A percentile compares a stretch with the other conserved stretches of the same genome.
These are phyloP conservation scores for Linnemannia zychae DNA, from an alignment of 192 early-diverging fungal species.

Conservation along the genomic window DNA sequence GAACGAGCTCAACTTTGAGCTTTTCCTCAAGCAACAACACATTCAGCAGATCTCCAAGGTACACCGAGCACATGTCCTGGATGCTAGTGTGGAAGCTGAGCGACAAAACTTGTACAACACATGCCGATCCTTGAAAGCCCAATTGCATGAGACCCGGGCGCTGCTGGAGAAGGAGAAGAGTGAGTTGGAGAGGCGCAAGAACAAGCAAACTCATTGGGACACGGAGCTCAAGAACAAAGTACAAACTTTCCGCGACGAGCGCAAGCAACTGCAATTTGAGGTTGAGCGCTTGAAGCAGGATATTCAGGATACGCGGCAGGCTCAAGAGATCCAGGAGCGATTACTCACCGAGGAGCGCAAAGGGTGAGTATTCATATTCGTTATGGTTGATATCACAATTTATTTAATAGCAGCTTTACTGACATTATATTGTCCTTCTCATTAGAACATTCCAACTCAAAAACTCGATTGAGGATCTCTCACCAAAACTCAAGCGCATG, in stretches of 20 bases:
- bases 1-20: conserved; percentile 73
- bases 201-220: conserved; percentile 70
- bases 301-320: conserved; percentile 51
- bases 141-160: conserved; percentile 57
- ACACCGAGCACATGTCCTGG: conserved; percentile 68
- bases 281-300: conserved; percentile 57
- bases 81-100: conserved; percentile 67
- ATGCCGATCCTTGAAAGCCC: conserved; percentile 59
- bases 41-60: conserved; percentile 71
- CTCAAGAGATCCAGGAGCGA: conserved; percentile 41
- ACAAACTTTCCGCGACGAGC: conserved; percentile 61
- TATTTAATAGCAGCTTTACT: not conserved
- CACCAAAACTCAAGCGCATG: conserved; percentile 62
- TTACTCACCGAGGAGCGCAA: conserved; percentile 46
- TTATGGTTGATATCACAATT: not conserved
- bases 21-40: conserved; percentile 72
- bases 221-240: conserved; percentile 63
- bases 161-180: conserved; percentile 62
- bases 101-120: conserved; percentile 67
- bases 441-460: conserved; percentile 61
- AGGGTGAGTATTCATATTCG: conserved; percentile 17
- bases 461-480: conserved; percentile 58
- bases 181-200: conserved; percentile 60
- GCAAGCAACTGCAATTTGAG: conserved; percentile 61
- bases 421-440: not conserved